Evolutionary conservation across 768 basidiomycete species (phyloP).

Genomic region (Boletus vinaceobasis): DNA sequence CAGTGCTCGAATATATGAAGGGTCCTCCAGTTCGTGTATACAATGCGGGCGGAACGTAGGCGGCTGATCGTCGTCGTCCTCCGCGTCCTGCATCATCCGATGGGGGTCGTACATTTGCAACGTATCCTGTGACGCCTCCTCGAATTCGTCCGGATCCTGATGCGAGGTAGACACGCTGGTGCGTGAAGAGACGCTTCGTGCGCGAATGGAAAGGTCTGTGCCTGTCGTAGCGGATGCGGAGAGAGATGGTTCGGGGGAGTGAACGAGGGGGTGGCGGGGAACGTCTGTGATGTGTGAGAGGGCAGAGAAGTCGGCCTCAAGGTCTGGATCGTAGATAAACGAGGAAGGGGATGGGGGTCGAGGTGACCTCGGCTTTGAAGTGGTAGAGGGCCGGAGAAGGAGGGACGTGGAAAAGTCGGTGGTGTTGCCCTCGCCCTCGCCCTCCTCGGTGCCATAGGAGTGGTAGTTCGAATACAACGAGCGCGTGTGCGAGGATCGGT

Average conservation of each 20-base stretch:
- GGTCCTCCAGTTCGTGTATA: slow-evolving; percentile 53
- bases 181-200: slow-evolving; percentile 23
- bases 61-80: slow-evolving; percentile 26
- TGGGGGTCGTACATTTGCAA: slow-evolving; percentile 13
- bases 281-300: slow-evolving; percentile 29
- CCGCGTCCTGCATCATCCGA: slow-evolving; percentile 31
- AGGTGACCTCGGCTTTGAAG: neutral
- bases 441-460: slow-evolving; percentile 21
- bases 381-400: slow-evolving; percentile 22
- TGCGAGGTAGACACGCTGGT: slow-evolving; percentile 18
- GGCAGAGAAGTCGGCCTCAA: slow-evolving; percentile 3
- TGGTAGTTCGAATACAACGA: slow-evolving; percentile 21
- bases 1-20: slow-evolving; percentile 24
- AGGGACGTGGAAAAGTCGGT: slow-evolving; percentile 26
- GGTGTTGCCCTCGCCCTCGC: slow-evolving; percentile 10
- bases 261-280: slow-evolving; percentile 30
- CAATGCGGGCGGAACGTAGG: slow-evolving; percentile 37
- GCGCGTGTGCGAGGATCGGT: neutral
- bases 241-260: slow-evolving; percentile 31
- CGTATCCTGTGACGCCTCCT: slow-evolving; percentile 16
- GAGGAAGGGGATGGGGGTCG: neutral
- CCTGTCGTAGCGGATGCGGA: slow-evolving; percentile 34
- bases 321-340: neutral
- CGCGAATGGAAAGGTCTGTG: slow-evolving; percentile 32
- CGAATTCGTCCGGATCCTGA: slow-evolving; percentile 8